Percentiles rank a stretch among this genome's conserved stretches.
phyloP scores from a whole-genome alignment of 768 basidiomycete species.

The Xerocomellus amylosporus region DNA sequence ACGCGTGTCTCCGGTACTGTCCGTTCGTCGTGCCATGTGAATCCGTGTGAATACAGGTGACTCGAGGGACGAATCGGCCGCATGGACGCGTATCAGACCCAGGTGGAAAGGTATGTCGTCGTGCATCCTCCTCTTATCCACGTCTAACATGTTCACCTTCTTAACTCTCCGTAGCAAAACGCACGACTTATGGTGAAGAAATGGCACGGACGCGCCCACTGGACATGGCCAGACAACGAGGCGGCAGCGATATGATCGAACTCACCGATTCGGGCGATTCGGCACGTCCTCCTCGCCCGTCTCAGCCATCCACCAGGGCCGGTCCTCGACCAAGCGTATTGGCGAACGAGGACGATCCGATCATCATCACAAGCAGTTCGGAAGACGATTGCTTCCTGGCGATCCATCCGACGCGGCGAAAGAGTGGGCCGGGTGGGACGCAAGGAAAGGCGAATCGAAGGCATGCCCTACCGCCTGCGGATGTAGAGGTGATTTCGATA shows the following conservation, averaged over 20 bases:
- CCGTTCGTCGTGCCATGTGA: background rate
- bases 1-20: background rate
- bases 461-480: slow-evolving; percentile 3
- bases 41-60: background rate
- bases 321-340: background rate
- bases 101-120: slow-evolving; percentile 16
- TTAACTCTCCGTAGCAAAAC: slow-evolving; percentile 10
- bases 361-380: slow-evolving; percentile 27
- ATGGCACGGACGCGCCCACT: slow-evolving; percentile 13
- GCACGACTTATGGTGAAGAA: slow-evolving; percentile 4
- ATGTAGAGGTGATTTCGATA: slow-evolving; percentile 30
- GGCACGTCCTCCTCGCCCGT: background rate
- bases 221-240: slow-evolving; percentile 6
- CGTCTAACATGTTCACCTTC: background rate
- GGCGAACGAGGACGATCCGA: slow-evolving; percentile 12
- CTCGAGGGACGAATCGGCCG: slow-evolving; percentile 6
- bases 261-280: slow-evolving; percentile 25
- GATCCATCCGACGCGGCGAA: background rate
- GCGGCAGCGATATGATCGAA: slow-evolving; percentile 11
- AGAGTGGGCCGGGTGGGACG: background rate
- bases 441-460: background rate
- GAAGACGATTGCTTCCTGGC: slow-evolving; percentile 1
- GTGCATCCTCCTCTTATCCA: background rate
- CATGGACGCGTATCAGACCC: slow-evolving; percentile 16
- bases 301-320: background rate